Conservation (phyloP, 2,329 filamentous ascomycete species). For the Cordyceps militaris region DNA sequence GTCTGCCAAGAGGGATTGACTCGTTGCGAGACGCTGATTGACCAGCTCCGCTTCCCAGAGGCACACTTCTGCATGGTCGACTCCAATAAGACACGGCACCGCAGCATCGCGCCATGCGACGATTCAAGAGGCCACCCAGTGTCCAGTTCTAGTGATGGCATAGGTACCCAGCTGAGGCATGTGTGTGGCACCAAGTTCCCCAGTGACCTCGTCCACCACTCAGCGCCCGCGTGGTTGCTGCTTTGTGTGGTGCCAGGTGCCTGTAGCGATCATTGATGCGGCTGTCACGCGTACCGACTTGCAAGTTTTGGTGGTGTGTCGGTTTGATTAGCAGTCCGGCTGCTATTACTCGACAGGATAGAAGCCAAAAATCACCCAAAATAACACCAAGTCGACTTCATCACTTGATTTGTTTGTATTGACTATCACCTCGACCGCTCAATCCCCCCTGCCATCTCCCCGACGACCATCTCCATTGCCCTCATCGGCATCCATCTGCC, state of each 20-base stretch:
- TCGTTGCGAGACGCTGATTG: too few relatives aligned
- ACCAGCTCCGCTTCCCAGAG: background rate
- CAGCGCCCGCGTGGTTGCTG: background rate
- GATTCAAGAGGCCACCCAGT: background rate
- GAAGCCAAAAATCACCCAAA: background rate
- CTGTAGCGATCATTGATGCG: slow-evolving; percentile 8
- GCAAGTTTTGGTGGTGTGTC: background rate
- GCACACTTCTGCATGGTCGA: background rate
- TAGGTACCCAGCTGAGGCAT: slow-evolving; percentile 7
- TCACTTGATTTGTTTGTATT: slow-evolving; percentile 2
- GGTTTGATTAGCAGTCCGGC: background rate
- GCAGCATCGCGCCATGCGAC: background rate
- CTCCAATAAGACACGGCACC: background rate
- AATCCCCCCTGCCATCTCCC: background rate
- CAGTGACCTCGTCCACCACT: background rate
- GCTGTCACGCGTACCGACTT: slow-evolving; percentile 6
- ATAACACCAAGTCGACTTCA: background rate
- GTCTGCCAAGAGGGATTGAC: slow-evolving; percentile 9
- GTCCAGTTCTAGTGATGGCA: background rate
- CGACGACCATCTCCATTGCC: slow-evolving; percentile 9
- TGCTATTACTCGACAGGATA: too few relatives aligned
- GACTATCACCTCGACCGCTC: slow-evolving; percentile 1
- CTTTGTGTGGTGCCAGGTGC: slow-evolving; percentile 6
- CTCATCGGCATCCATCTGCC: slow-evolving; percentile 7
- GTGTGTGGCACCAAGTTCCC: slow-evolving; percentile 8